Evolutionary conservation across 768 basidiomycete genomes (phyloP).

Genomic region (Trametopsis cervina): DNA sequence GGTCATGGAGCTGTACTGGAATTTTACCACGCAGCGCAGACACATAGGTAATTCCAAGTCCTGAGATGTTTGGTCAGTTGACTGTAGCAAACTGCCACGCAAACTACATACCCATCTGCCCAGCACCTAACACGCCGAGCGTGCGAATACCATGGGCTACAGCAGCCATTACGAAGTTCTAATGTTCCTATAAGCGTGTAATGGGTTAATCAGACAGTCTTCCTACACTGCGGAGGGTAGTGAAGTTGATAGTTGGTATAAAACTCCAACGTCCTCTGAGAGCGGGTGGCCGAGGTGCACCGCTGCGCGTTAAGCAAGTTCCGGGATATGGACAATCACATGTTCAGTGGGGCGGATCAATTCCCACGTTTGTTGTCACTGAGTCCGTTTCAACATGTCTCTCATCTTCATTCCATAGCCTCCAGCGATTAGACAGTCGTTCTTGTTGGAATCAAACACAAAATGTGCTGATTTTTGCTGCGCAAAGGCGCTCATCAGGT

Average conservation of each 20-base stretch:
- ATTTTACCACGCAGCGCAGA: conserved; percentile 81
- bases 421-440: too few relatives aligned
- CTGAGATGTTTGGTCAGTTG: conserved; percentile 25
- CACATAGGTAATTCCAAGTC: conserved; percentile 87
- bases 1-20: conserved; percentile 81
- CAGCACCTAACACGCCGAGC: conserved; percentile 75
- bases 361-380: neutral
- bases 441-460: too few relatives aligned
- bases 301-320: neutral
- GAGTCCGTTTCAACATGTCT: too few relatives aligned
- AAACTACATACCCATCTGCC: conserved; percentile 56
- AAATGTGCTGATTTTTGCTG: too few relatives aligned
- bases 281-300: neutral
- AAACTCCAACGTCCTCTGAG: neutral
- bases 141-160: conserved; percentile 67
- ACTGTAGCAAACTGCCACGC: neutral
- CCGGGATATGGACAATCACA: too few relatives aligned
- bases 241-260: neutral
- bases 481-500: too few relatives aligned
- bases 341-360: neutral
- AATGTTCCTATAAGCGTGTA: too few relatives aligned
- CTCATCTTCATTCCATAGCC: too few relatives aligned
- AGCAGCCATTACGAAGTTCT: conserved; percentile 9
- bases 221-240: neutral
- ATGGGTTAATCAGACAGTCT: too few relatives aligned